Conservation (phyloP, 2,329 filamentous ascomycete species). For the Fusarium solani-melongenae region DNA sequence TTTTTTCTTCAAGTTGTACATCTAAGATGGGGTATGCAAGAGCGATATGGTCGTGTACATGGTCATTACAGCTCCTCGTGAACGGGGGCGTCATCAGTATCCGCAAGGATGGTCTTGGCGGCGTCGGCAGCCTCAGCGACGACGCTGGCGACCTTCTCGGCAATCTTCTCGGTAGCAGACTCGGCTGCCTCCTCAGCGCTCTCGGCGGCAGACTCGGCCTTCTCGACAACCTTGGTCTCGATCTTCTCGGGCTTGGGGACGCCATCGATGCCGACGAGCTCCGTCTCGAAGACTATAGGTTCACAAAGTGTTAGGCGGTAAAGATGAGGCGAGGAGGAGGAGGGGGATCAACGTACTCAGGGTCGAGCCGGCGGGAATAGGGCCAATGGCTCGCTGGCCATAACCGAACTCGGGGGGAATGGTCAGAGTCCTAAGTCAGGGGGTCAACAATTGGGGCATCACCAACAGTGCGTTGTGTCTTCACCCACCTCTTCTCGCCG, state of each 20-base stretch:
- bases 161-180: conserved; percentile 51
- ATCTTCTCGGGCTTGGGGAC: conserved; percentile 61
- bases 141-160: conserved; percentile 59
- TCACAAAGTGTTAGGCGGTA: conserved; percentile 23
- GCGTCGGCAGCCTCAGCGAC: conserved; percentile 62
- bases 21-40: conserved; percentile 18
- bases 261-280: conserved; percentile 85
- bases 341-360: conserved; percentile 65
- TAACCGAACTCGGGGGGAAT: conserved; percentile 91
- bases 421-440: conserved; percentile 73
- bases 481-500: conserved; percentile 79
- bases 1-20: conserved; percentile 5
- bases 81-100: conserved; percentile 66
- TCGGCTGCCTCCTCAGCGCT: conserved; percentile 50
- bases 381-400: conserved; percentile 78
- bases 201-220: conserved; percentile 41
- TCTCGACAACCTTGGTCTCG: conserved; percentile 40
- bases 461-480: not conserved
- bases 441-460: conserved; percentile 17
- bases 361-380: conserved; percentile 85
- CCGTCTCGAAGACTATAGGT: conserved; percentile 84
- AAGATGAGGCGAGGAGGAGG: conserved; percentile 17
- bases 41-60: conserved; percentile 16
- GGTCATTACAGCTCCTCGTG: conserved; percentile 68
- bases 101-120: conserved; percentile 62